Conservation (phyloP, 768 basidiomycete genomes). For the Leccinum obscurum region DNA sequence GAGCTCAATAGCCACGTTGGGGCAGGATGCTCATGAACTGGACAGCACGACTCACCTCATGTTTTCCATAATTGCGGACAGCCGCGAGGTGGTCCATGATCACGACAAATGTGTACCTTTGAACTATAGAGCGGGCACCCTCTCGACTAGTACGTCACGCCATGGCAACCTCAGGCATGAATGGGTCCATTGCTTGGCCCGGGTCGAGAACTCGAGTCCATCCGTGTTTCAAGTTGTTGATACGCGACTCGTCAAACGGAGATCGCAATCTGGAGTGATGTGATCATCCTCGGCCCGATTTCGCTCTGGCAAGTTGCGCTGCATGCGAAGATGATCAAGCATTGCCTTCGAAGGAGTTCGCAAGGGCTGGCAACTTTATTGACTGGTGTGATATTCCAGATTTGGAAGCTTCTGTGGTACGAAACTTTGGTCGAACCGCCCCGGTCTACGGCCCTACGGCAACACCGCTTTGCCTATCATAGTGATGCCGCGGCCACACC, state of each 20-base stretch:
- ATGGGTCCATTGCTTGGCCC: conserved; percentile 3
- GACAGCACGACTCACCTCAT: conserved; percentile 38
- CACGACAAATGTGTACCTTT: conserved; percentile 33
- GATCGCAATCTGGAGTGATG: conserved; percentile 9
- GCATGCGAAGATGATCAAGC: conserved; percentile 15
- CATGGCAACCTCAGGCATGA: conserved; percentile 23
- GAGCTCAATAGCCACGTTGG: conserved; percentile 38
- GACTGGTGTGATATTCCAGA: conserved; percentile 16
- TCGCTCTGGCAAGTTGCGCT: background rate
- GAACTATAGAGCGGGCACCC: conserved; percentile 22
- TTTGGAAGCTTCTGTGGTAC: conserved; percentile 30
- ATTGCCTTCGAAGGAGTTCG: conserved; percentile 12
- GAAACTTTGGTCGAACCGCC: conserved; percentile 15
- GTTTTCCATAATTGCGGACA: conserved; percentile 37
- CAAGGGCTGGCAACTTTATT: conserved; percentile 3
- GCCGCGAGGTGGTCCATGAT: conserved; percentile 35
- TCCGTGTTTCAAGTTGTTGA: conserved; percentile 6
- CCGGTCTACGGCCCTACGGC: background rate
- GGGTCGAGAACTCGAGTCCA: conserved; percentile 6
- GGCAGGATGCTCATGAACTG: conserved; percentile 32
- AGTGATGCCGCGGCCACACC: conserved; percentile 14
- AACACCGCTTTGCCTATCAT: conserved; percentile 18
- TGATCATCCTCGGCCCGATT: conserved; percentile 5
- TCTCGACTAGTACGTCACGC: conserved; percentile 26
- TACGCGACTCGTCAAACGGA: conserved; percentile 14